These are phyloP conservation scores for Sordaria brevicollis DNA, from an alignment of 495 filamentous ascomycete genomes.

Conservation along the genomic window DNA sequence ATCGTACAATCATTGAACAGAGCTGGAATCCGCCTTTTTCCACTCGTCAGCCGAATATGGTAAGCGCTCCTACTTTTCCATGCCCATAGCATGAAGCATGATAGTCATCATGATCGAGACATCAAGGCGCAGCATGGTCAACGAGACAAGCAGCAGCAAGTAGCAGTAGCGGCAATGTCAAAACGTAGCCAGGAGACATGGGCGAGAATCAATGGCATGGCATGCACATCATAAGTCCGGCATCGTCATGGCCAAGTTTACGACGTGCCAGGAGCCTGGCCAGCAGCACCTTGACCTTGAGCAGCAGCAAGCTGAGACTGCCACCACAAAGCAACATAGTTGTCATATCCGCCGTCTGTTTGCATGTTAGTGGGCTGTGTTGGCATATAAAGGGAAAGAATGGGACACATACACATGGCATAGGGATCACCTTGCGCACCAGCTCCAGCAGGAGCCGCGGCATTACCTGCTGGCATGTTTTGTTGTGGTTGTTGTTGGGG, in stretches of 20 bases:
- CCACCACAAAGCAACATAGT: constrained; percentile 24
- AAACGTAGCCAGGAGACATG: constrained; percentile 14
- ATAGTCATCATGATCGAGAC: constrained; percentile 1
- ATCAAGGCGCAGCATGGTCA: not conserved
- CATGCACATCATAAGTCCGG: constrained; percentile 15
- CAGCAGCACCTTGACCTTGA: constrained; percentile 16
- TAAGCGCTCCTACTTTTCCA: constrained; percentile 1
- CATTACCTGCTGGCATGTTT: constrained; percentile 8
- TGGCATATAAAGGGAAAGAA: not conserved
- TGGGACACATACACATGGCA: constrained; percentile 18
- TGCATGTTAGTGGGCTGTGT: not conserved
- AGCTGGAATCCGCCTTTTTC: not conserved
- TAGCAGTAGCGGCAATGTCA: constrained; percentile 11
- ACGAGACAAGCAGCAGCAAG: constrained; percentile 1
- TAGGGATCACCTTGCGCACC: constrained; percentile 19
- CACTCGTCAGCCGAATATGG: not conserved
- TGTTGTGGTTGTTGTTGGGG: constrained; percentile 6
- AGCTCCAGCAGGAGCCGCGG: constrained; percentile 13
- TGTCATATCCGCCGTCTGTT: constrained; percentile 25
- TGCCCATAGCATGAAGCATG: not conserved
- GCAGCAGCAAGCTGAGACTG: constrained; percentile 19
- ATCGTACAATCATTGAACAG: constrained; percentile 4
- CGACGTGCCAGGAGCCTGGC: constrained; percentile 19
- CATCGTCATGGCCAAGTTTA: constrained; percentile 13
- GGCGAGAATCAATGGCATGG: constrained; percentile 19